Percentiles rank a stretch among this genome's conserved stretches.
phyloP scores from a whole-genome alignment of 495 filamentous ascomycete genomes.

The Lasiosphaeriaceae sp. region DNA sequence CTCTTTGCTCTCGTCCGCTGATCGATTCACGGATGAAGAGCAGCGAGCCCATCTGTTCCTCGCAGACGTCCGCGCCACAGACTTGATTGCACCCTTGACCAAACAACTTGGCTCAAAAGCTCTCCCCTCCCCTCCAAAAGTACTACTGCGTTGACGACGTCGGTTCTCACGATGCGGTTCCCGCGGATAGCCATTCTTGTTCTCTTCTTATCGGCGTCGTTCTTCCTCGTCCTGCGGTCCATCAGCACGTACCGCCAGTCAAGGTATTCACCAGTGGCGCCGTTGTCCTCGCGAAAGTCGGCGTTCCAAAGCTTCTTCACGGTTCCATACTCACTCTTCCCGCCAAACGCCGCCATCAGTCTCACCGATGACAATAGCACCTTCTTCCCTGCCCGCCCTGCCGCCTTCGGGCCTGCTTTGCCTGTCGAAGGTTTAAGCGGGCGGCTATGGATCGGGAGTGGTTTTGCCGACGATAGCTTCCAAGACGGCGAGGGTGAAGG shows the following conservation, averaged over 20 bases:
- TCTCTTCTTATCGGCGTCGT: constrained; percentile 42
- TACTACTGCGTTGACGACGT: neutral
- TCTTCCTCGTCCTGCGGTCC: constrained; percentile 46
- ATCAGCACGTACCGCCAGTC: constrained; percentile 31
- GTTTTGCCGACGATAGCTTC: constrained; percentile 72
- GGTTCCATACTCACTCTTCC: constrained; percentile 71
- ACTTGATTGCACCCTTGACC: neutral
- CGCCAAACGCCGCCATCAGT: constrained; percentile 89
- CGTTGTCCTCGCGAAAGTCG: constrained; percentile 28
- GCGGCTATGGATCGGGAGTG: constrained; percentile 84
- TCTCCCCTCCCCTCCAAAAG: too few relatives aligned
- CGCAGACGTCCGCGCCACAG: neutral
- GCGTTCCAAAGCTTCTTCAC: constrained; percentile 41
- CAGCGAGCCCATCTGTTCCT: neutral
- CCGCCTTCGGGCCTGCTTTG: constrained; percentile 83
- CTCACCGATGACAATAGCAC: constrained; percentile 97
- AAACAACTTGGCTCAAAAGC: too few relatives aligned
- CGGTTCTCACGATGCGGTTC: constrained; percentile 37
- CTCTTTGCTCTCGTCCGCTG: too few relatives aligned
- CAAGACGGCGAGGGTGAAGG: constrained; percentile 66
- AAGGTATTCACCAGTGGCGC: constrained; percentile 20
- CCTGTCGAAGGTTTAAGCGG: constrained; percentile 74
- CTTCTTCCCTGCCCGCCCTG: constrained; percentile 88
- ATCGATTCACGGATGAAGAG: neutral
- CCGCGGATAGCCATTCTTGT: constrained; percentile 43